Evolutionary conservation across 495 filamentous ascomycete genomes (phyloP).

Genomic region (Niebla homalea): DNA sequence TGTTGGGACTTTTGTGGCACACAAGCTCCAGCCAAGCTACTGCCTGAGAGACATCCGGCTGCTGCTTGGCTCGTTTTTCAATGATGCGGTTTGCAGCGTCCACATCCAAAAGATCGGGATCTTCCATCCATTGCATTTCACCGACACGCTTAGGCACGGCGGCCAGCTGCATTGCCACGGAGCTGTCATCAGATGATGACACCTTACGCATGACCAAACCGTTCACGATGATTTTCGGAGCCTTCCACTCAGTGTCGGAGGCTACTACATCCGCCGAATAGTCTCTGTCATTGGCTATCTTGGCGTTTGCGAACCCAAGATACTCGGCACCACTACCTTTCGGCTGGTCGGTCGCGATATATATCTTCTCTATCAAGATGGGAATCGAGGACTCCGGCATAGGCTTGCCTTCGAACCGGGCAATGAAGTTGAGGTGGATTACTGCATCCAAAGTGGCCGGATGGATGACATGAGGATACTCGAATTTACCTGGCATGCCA

Average conservation of each 20-base stretch:
- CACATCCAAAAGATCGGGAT: too few relatives aligned
- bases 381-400: too few relatives aligned
- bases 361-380: constrained; percentile 30
- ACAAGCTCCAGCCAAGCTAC: too few relatives aligned
- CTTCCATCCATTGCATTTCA: too few relatives aligned
- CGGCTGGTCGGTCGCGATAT: constrained; percentile 17
- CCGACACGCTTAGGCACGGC: too few relatives aligned
- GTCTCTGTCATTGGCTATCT: constrained; percentile 22
- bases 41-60: too few relatives aligned
- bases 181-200: neutral
- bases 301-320: constrained; percentile 25
- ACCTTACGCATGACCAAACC: neutral
- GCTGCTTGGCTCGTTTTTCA: too few relatives aligned
- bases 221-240: constrained; percentile 37
- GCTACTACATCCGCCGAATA: constrained; percentile 44
- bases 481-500: constrained; percentile 21
- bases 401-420: too few relatives aligned
- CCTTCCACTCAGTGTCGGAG: constrained; percentile 50
- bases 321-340: constrained; percentile 29
- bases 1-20: too few relatives aligned
- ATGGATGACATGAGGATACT: constrained; percentile 10
- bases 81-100: too few relatives aligned
- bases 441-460: neutral
- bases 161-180: too few relatives aligned
- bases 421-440: neutral